Percentiles rank a stretch among this genome's conserved stretches.
phyloP scores from a whole-genome alignment of 352 stramenopile species.

The Lagenidium giganteum region DNA sequence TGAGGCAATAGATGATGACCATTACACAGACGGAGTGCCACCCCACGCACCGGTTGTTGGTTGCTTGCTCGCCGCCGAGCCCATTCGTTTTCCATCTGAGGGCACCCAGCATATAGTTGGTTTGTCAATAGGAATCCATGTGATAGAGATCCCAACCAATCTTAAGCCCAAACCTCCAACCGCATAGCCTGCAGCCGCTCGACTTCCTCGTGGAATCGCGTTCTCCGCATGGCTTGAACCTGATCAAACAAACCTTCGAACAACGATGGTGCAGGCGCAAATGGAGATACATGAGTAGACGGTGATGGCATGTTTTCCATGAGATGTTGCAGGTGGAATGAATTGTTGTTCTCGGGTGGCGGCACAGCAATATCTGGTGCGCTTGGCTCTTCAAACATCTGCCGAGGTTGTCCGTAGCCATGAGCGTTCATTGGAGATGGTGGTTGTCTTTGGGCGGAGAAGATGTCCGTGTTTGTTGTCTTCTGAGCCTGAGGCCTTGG shows the following conservation, averaged over 20 bases:
- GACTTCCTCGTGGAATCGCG: conserved; percentile 35
- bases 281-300: conserved; percentile 13
- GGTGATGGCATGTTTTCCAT: background rate
- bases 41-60: too few species aligned
- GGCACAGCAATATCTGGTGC: too few species aligned
- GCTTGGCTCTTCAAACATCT: too few species aligned
- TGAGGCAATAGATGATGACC: background rate
- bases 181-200: conserved; percentile 28
- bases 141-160: too few species aligned
- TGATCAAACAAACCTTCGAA: conserved; percentile 50
- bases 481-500: background rate
- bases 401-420: too few species aligned
- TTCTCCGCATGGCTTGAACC: conserved; percentile 17
- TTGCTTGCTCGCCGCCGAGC: too few species aligned
- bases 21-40: background rate
- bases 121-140: conserved; percentile 20
- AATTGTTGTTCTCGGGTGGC: too few species aligned
- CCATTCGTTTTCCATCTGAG: conserved; percentile 6
- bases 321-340: background rate
- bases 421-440: too few species aligned
- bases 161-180: conserved; percentile 17
- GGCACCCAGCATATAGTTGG: conserved; percentile 3
- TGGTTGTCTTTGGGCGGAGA: too few species aligned
- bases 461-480: too few species aligned
- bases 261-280: conserved; percentile 30